phyloP scores from a whole-genome alignment of 345 rosid genomes.

The Litchi chinensis region DNA sequence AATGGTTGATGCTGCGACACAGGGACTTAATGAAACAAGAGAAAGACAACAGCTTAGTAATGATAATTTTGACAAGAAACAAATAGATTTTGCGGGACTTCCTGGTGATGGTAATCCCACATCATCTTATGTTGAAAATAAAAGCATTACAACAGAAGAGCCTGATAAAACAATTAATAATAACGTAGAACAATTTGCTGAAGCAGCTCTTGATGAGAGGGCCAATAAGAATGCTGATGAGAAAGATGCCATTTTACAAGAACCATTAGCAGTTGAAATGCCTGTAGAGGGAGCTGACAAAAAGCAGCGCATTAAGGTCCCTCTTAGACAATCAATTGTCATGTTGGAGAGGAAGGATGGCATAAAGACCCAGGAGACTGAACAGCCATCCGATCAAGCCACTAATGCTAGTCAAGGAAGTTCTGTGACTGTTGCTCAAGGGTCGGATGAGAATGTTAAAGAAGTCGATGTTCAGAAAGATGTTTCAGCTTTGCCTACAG shows the following conservation, averaged over 20 bases:
- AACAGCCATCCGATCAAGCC: constrained; percentile 34
- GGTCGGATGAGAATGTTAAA: constrained; percentile 34
- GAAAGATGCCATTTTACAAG: constrained; percentile 33
- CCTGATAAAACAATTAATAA: constrained; percentile 33
- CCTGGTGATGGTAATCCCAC: constrained; percentile 25
- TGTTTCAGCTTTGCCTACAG: constrained; percentile 38
- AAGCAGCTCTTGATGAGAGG: constrained; percentile 27
- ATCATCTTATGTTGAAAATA: constrained; percentile 34
- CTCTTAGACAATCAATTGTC: constrained; percentile 29
- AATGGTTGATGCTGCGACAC: constrained; percentile 24
- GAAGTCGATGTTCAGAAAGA: constrained; percentile 39
- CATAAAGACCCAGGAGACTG: constrained; percentile 29
- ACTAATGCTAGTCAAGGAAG: constrained; percentile 37
- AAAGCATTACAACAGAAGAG: constrained; percentile 27
- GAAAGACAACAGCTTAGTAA: constrained; percentile 17
- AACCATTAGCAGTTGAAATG: constrained; percentile 32
- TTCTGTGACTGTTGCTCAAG: constrained; percentile 34
- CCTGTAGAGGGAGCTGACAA: constrained; percentile 29
- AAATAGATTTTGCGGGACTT: constrained; percentile 24
- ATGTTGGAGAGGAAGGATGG: constrained; percentile 34
- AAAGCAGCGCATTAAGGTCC: constrained; percentile 20
- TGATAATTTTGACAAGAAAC: constrained; percentile 35
- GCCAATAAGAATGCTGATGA: constrained; percentile 16
- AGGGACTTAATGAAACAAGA: constrained; percentile 27
- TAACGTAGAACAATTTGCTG: constrained; percentile 22